Conservation (phyloP, 768 basidiomycete species). For the Calocera viscosa region DNA sequence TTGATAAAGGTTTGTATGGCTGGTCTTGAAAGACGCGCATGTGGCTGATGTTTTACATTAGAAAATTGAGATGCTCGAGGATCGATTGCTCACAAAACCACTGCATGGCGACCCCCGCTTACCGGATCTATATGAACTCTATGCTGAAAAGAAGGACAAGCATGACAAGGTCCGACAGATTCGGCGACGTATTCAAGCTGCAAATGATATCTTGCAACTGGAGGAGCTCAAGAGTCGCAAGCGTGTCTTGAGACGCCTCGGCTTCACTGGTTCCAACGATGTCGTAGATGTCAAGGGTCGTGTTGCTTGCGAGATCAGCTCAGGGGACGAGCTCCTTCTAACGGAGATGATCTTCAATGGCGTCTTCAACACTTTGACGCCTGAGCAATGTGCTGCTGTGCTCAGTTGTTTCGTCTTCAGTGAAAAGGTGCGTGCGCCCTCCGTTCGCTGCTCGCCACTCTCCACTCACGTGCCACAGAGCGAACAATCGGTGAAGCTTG, state of each 20-base stretch:
- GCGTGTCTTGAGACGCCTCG: constrained; percentile 81
- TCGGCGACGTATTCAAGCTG: constrained; percentile 77
- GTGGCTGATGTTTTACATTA: constrained; percentile 23
- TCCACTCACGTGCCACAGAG: constrained; percentile 41
- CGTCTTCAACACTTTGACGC: constrained; percentile 76
- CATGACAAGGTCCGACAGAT: constrained; percentile 59
- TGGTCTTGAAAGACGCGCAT: neutral
- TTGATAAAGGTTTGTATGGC: constrained; percentile 52
- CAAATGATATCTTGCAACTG: constrained; percentile 84
- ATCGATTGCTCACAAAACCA: constrained; percentile 66
- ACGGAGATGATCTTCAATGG: constrained; percentile 98
- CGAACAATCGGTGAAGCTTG: constrained; percentile 71
- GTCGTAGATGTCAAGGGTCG: constrained; percentile 97
- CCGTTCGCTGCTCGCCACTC: neutral
- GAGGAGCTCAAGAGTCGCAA: constrained; percentile 95
- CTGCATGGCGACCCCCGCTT: constrained; percentile 69
- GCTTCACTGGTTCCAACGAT: constrained; percentile 76
- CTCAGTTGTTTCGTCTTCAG: constrained; percentile 95
- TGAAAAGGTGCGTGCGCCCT: constrained; percentile 58
- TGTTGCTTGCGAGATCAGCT: constrained; percentile 96
- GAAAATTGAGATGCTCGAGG: constrained; percentile 88
- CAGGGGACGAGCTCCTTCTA: constrained; percentile 88
- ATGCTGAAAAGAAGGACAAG: constrained; percentile 58
- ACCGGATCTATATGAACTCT: constrained; percentile 68
- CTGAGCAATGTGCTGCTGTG: constrained; percentile 88